Evolutionary conservation across 192 early-diverging fungal genomes (phyloP), one percentile per base, ranked within the genome.

Genomic region (Coemansia sp.): DNA sequence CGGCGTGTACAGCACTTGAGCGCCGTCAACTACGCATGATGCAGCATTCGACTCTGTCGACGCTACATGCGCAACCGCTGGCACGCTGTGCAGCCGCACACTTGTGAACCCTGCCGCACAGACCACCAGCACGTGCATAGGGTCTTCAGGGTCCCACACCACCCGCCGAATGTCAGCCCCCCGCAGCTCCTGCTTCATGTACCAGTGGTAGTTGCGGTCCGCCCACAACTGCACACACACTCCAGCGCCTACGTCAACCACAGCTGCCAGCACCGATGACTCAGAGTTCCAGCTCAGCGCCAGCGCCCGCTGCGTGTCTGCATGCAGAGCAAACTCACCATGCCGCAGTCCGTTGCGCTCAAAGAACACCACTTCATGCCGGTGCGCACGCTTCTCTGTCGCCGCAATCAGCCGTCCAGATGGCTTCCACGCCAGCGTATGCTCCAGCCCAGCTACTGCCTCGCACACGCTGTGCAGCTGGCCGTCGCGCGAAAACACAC

Each of bases 121-220:
- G 4, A 85, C 66, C 19, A 90, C 59, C 69, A 94, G 86, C 6
- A 93, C 71, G 4, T 70, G 39, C 39, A 91, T 62, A 1, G 94
- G 76, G 23, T 73, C 66, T 64, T 95, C 95, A 6, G 86, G 66
- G 76, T 97, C 94, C 96, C 96, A 98, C 21, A 78, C 60, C 9
- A 94, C 69, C 3, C 69, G 67, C n/a, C 62, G 76, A 21, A 81
- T 65, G 7, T 85, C 64, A 15, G 76, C 24, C 72, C 12, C 75
- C 0, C 81, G 68, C 15, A 96, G 81, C 57, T 96, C 89, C 76
- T 96, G 94, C 75, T 94, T 94, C 56, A 97, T 60, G 66, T 97
- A 97, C 90, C 93, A 99, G 72, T 96, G 86, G 79, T 99, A 99
- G 86, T 99, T 99, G 57, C 85, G 87, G 72, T 89, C 90, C 1